phyloP scores from a whole-genome alignment of 805 yeast species.

The Candida nanaspora region DNA sequence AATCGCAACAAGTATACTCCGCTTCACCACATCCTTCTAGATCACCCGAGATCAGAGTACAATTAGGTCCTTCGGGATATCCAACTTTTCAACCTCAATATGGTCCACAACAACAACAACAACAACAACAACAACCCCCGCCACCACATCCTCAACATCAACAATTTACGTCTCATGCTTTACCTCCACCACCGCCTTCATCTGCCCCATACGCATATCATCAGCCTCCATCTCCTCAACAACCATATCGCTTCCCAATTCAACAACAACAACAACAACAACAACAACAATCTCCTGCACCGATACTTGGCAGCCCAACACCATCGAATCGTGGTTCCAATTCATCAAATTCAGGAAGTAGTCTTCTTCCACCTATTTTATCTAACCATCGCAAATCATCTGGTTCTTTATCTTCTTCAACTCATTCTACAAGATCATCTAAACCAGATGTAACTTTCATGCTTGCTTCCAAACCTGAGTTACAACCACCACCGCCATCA shows the following conservation, averaged over 20 bases:
- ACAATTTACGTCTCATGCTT: background rate
- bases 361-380: too few relatives aligned
- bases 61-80: too few relatives aligned
- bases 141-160: constrained; percentile 1
- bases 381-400: too few relatives aligned
- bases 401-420: too few relatives aligned
- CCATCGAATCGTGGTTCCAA: constrained; percentile 8
- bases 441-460: too few relatives aligned
- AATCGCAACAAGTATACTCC: background rate
- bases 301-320: constrained; percentile 3
- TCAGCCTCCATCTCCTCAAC: constrained; percentile 5
- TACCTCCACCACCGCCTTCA: constrained; percentile 5
- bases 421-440: too few relatives aligned
- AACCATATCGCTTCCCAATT: background rate
- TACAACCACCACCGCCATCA: too few relatives aligned
- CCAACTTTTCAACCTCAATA: too few relatives aligned
- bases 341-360: too few relatives aligned
- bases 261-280: constrained; percentile 1
- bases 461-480: too few relatives aligned
- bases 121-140: constrained; percentile 2
- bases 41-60: background rate
- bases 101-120: too few relatives aligned
- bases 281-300: background rate
- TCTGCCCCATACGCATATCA: background rate
- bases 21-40: too few relatives aligned